Base-by-base conservation (phyloP, 495 filamentous ascomycete genomes). In the Lophium mytilinum region DNA sequence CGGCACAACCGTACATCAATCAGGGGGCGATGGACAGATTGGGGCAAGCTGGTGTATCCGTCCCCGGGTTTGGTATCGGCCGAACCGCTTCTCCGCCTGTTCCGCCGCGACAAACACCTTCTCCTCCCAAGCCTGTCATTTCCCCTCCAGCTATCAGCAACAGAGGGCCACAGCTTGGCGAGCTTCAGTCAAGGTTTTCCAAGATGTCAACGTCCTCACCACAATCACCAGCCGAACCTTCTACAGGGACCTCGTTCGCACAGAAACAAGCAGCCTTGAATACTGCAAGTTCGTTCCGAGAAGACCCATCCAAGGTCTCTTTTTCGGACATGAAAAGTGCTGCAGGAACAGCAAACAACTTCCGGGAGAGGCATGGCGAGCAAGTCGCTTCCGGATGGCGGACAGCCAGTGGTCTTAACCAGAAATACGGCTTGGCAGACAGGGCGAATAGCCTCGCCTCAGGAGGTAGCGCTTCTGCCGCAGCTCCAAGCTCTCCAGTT, bases 31-130 rank as follows among this genome's bases (percentile, higher is more conserved):
- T 87, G 36, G 75, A 73, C 37, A 78, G 89, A 19, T 76, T 97
- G 7, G 79, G 84, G 15, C 79, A 82, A 52, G 85, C 90, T 6
- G 92, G 92, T 3, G 77, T 96, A 42, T 88, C 84, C 0, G 89
- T 96, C 2, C 89, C 92, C 1, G 87, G 79, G 0, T 75, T 96
- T 41, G 86, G 86, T 14, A 94, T 95, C 58, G 83, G 83, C 11
- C 65, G 60, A 18, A 50, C 59, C 53, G 47, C 66, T 21, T 56
- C 68, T 50, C 59, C 65, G 37, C 52, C 54, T 52, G 66, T 64
- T 39, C 58, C 60, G 45, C 63, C 49, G 49, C 57, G 61, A 10
- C 55, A 57, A 17, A 64, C 49, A 14, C 37, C 61, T 19, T 47
- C 50, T 52, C 52, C 35, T 50, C 24, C 43, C 50, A 18, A 47